Evolutionary conservation across 2,329 filamentous ascomycete genomes (phyloP).

Genomic region (Huntiella savannae): DNA sequence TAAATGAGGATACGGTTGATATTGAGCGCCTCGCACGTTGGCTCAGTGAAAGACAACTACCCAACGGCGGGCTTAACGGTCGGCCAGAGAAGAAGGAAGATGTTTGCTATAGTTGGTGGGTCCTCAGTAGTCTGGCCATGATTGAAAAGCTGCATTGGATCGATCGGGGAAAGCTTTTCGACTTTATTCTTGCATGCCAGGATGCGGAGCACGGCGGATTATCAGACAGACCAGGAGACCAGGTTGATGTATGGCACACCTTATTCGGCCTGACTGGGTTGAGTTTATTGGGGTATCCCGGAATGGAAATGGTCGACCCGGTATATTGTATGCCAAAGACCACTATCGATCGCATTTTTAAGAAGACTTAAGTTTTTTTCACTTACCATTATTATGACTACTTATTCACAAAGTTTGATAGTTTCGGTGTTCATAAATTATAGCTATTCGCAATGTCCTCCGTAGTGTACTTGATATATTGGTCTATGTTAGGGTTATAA

Average conservation of each 20-base stretch:
- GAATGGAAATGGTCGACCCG: constrained; percentile 64
- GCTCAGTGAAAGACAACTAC: constrained; percentile 82
- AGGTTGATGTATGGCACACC: constrained; percentile 96
- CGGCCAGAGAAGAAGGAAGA: constrained; percentile 90
- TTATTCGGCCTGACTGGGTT: constrained; percentile 75
- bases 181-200: constrained; percentile 77
- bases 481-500: too few relatives aligned
- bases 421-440: too few relatives aligned
- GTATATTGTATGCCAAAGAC: constrained; percentile 68
- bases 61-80: constrained; percentile 78
- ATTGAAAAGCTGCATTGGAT: constrained; percentile 84
- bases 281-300: constrained; percentile 62
- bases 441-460: too few relatives aligned
- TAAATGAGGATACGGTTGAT: constrained; percentile 55
- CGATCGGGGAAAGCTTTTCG: constrained; percentile 56
- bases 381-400: too few relatives aligned
- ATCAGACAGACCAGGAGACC: constrained; percentile 75
- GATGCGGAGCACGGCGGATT: constrained; percentile 71
- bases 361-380: neutral
- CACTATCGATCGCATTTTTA: constrained; percentile 34
- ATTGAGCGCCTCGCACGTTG: constrained; percentile 67
- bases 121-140: constrained; percentile 78
- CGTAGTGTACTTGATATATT: too few relatives aligned
- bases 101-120: constrained; percentile 99
- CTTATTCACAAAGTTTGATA: too few relatives aligned